A percentile compares a stretch with the other conserved stretches of the same genome.
Evolutionary conservation across 2,329 filamentous ascomycete genomes (phyloP).

Genomic region (Phaeosphaeriaceae sp.): DNA sequence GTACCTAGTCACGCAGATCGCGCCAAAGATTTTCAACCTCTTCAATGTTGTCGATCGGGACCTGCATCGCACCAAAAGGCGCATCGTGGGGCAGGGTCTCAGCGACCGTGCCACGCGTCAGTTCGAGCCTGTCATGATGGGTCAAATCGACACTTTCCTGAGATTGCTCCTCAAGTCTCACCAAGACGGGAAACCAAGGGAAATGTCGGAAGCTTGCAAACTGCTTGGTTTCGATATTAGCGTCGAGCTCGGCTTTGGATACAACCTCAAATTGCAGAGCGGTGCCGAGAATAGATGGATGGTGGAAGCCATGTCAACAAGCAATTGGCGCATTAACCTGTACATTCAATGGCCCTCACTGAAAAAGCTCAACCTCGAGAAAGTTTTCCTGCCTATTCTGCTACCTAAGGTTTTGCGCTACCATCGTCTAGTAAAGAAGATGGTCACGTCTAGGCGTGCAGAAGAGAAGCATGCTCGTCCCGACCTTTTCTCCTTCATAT

Average conservation of each 20-base stretch:
- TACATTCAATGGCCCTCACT: conserved; percentile 17
- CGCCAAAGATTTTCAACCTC: conserved; percentile 11
- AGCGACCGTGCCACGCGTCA: conserved; percentile 47
- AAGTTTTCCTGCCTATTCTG: conserved; percentile 10
- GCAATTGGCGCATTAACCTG: conserved; percentile 10
- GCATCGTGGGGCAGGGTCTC: conserved; percentile 49
- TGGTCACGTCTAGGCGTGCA: conserved; percentile 7
- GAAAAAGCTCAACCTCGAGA: conserved; percentile 12
- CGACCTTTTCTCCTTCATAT: conserved; percentile 50
- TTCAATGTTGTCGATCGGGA: conserved; percentile 41
- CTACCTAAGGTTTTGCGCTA: conserved; percentile 5
- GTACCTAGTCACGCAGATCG: conserved; percentile 12
- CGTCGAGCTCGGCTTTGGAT: conserved; percentile 47
- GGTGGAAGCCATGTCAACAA: conserved; percentile 34
- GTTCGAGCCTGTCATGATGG: conserved; percentile 39
- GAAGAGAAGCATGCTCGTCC: conserved; percentile 25
- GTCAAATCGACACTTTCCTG: background rate
- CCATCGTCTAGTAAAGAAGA: background rate
- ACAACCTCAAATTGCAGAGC: conserved; percentile 39
- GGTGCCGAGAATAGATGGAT: conserved; percentile 32
- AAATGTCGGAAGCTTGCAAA: conserved; percentile 15
- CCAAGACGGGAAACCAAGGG: background rate
- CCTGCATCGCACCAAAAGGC: conserved; percentile 47
- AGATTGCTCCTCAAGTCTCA: background rate
- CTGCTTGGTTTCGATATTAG: conserved; percentile 49